These are phyloP conservation scores for Xylariaceae sp. DNA, from an alignment of 2,329 filamentous ascomycete species.

Conservation along the genomic window DNA sequence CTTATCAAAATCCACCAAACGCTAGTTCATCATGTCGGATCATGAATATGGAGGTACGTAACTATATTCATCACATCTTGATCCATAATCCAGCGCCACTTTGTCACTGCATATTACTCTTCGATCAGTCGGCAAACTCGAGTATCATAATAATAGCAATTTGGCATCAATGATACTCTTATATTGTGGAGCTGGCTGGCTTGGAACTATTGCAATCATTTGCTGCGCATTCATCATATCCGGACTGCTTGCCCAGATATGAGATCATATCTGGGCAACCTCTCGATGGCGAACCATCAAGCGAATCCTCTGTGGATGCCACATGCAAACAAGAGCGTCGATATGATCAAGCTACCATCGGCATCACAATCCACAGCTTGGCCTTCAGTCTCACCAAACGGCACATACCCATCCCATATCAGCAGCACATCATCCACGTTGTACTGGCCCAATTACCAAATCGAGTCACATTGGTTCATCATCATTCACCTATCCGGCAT, in stretches of 20 bases:
- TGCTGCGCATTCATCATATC: too few relatives aligned
- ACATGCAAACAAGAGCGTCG: too few relatives aligned
- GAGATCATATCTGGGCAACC: too few relatives aligned
- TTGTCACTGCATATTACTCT: neutral
- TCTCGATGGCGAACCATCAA: neutral
- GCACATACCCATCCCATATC: neutral
- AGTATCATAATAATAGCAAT: neutral
- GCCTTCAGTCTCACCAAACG: neutral
- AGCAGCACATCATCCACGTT: neutral
- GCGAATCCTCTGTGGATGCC: too few relatives aligned
- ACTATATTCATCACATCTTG: neutral
- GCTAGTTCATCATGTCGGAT: conserved; percentile 63
- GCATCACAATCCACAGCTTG: too few relatives aligned
- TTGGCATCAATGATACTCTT: too few relatives aligned
- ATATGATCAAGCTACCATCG: neutral
- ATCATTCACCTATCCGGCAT: neutral
- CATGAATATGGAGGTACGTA: conserved; percentile 69
- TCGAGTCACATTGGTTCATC: neutral
- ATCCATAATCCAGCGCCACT: neutral
- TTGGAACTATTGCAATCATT: too few relatives aligned
- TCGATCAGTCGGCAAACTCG: neutral
- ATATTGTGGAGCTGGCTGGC: too few relatives aligned
- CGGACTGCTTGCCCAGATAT: too few relatives aligned
- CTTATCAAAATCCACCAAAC: too few relatives aligned
- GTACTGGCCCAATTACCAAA: neutral